Evolutionary conservation across 2,329 filamentous ascomycete genomes (phyloP), one percentile per base, ranked within the genome.

Genomic region (Rhynchosporium secalis): DNA sequence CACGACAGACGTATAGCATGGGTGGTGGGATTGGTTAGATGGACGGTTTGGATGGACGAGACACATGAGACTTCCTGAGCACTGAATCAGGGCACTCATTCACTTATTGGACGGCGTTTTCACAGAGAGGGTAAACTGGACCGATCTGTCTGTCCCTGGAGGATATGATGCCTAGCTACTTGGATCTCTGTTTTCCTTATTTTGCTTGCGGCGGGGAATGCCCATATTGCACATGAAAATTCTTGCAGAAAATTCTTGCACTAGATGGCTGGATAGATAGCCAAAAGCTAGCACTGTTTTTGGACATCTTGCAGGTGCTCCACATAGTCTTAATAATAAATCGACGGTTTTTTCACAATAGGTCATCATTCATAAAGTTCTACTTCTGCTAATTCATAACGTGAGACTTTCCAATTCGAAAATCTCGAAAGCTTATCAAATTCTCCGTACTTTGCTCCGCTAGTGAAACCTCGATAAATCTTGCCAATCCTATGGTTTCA

Each of bases 81-180:
- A 38, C n/a, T 38, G 49, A 33, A 31, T 15, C 33, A 10, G 51
- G n/a, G 15, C 15, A 13, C 28, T 52, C 49, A 51, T 7, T 33
- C 29, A 52, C 33, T 52, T 33, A 52, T 52, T 52, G 36, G 51
- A 20, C 33, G 51, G 51, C 51, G 51, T 54, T 54, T 29, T 28
- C 20, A 41, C 33, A 33, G 36, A 40, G 51, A 52, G n/a, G 51
- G 51, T 40, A 40, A 54, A 54, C 33, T 40, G 51, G 12, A 54
- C 51, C 51, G 40, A 36, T 36, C 26, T 7, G 51, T 12, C 10
- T 29, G 48, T 52, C 48, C 48, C 48, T 52, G 48, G 48, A 29
- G 36, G 36, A 54, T 54, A 54, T 20, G 36, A 54, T 20, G 9
- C 20, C 49, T 40, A 28, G 6, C 15, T 38, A 3, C 2, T 20